Evolutionary conservation across 345 rosid species (phyloP).

Genomic region (Brassica carinata): DNA sequence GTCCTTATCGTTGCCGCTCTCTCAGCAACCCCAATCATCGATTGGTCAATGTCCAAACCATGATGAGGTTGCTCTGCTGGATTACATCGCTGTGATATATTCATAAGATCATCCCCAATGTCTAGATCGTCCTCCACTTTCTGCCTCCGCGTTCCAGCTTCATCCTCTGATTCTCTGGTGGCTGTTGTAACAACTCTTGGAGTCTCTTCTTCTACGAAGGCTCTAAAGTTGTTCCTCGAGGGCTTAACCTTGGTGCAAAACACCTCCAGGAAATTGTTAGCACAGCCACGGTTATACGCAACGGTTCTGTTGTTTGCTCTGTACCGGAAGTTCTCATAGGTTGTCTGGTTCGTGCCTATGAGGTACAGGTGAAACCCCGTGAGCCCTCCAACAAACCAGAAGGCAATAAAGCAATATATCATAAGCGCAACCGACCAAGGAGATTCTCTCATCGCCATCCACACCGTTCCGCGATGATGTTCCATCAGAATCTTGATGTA

Average conservation of each 20-base stretch:
- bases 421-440: slow-evolving; percentile 82
- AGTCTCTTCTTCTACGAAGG: slow-evolving; percentile 61
- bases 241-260: slow-evolving; percentile 74
- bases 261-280: slow-evolving; percentile 67
- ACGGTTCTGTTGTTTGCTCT: slow-evolving; percentile 73
- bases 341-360: slow-evolving; percentile 94
- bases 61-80: slow-evolving; percentile 58
- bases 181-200: slow-evolving; percentile 28
- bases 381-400: slow-evolving; percentile 98
- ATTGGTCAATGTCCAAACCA: slow-evolving; percentile 52
- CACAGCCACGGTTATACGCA: slow-evolving; percentile 62
- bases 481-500: slow-evolving; percentile 88
- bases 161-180: slow-evolving; percentile 59
- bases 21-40: slow-evolving; percentile 55
- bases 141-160: slow-evolving; percentile 56
- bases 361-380: slow-evolving; percentile 94
- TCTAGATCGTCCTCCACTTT: slow-evolving; percentile 94
- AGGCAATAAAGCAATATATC: slow-evolving; percentile 77
- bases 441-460: slow-evolving; percentile 90
- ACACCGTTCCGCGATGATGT: slow-evolving; percentile 61
- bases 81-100: slow-evolving; percentile 85
- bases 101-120: slow-evolving; percentile 81
- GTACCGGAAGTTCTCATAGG: slow-evolving; percentile 90
- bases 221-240: slow-evolving; percentile 77
- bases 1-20: slow-evolving; percentile 69